A percentile compares a stretch with the other conserved stretches of the same genome.
Evolutionary conservation across 225 moss, liverwort and hornwort species (phyloP).

Genomic region (Neckera pumila): DNA sequence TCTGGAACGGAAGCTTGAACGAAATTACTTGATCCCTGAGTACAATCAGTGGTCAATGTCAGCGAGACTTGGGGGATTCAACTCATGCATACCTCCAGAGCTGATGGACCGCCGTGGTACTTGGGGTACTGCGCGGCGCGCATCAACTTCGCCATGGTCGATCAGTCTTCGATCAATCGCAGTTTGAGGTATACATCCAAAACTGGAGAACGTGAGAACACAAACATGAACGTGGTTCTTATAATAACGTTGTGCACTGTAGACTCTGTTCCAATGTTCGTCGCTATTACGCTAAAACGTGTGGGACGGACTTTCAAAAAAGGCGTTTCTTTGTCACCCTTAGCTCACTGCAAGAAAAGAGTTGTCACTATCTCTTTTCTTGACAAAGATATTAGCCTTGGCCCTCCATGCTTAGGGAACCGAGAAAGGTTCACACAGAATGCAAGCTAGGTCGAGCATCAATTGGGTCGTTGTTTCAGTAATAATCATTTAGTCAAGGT

Average conservation of each 20-base stretch:
- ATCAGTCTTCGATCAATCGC: neutral
- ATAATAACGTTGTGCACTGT: neutral
- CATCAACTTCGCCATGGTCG: constrained; percentile 19
- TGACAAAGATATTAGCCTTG: neutral
- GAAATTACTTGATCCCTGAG: neutral
- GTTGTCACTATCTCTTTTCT: neutral
- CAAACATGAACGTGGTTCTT: neutral
- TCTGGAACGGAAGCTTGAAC: neutral
- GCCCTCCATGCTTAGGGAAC: neutral
- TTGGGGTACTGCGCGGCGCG: constrained; percentile 25
- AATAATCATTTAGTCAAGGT: neutral
- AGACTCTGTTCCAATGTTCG: neutral
- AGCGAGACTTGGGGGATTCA: neutral
- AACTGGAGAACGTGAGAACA: neutral
- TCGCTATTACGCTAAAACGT: neutral
- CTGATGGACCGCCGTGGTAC: constrained; percentile 36
- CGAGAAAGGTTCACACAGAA: constrained; percentile 1
- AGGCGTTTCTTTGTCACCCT: neutral
- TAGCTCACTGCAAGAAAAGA: neutral
- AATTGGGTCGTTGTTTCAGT: neutral
- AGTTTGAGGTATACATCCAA: neutral
- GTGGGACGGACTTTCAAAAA: neutral
- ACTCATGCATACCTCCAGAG: constrained; percentile 27
- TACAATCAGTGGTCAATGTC: neutral
- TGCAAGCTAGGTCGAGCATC: neutral